Conservation (phyloP, 192 early-diverging fungal species). For the Lobulomyces angularis region DNA sequence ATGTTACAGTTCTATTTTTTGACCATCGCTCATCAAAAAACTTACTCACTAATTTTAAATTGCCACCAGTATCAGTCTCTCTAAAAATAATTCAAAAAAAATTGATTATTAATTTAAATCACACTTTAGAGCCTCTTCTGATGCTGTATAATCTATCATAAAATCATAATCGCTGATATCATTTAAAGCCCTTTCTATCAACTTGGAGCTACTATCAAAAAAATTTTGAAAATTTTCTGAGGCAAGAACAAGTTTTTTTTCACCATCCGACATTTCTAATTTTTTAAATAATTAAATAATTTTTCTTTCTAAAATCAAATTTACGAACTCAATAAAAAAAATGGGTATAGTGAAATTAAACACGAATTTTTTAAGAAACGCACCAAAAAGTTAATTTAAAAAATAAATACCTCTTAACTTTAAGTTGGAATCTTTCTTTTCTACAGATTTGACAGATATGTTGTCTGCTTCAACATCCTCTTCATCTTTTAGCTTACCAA, state of each 20-base stretch:
- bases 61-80: conserved; percentile 50
- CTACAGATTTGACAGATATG: no score
- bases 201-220: conserved; percentile 71
- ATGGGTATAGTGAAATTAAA: background rate
- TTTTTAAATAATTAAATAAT: no score
- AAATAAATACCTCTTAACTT: no score
- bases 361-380: background rate
- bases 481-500: no score
- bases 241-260: conserved; percentile 59
- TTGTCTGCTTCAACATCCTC: no score
- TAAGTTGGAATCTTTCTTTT: no score
- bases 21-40: conserved; percentile 77
- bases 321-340: no score
- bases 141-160: conserved; percentile 74
- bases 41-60: conserved; percentile 52
- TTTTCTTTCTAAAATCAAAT: no score
- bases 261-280: conserved; percentile 72
- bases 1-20: conserved; percentile 83
- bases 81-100: conserved; percentile 16
- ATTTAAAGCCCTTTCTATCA: conserved; percentile 81
- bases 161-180: conserved; percentile 64
- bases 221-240: conserved; percentile 74
- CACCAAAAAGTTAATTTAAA: no score
- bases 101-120: background rate
- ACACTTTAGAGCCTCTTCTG: conserved; percentile 12